Percentiles rank a stretch among this genome's conserved stretches.
phyloP scores from a whole-genome alignment of 371 early-diverging fungal species.

The Polyrhizophydium stewartii region DNA sequence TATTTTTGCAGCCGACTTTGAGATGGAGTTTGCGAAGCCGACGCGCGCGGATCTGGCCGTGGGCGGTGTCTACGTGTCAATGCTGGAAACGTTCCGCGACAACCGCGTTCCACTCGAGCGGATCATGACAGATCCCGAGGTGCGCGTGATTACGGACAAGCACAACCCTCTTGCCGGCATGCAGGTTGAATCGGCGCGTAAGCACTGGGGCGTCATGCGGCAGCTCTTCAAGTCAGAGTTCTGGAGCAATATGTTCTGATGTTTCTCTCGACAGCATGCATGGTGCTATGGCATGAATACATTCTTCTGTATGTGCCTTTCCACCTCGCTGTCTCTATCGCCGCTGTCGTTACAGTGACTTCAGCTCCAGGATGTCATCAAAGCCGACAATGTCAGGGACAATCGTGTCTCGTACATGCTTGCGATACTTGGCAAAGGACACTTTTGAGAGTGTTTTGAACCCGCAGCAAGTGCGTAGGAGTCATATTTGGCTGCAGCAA shows the following conservation, averaged over 20 bases:
- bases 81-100: slow-evolving; percentile 22
- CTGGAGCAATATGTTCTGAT: slow-evolving; percentile 39
- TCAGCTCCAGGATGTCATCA: too few relatives aligned
- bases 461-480: too few relatives aligned
- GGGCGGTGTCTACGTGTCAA: slow-evolving; percentile 4
- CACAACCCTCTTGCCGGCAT: slow-evolving; percentile 49
- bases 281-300: too few relatives aligned
- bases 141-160: slow-evolving; percentile 28
- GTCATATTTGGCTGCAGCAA: too few relatives aligned
- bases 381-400: too few relatives aligned
- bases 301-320: too few relatives aligned
- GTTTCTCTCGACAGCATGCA: too few relatives aligned
- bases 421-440: too few relatives aligned
- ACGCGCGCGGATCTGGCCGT: slow-evolving; percentile 23
- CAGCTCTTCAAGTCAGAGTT: slow-evolving; percentile 55
- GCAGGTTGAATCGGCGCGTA: slow-evolving; percentile 43
- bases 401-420: too few relatives aligned
- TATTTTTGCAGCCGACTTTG: slow-evolving; percentile 62
- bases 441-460: too few relatives aligned
- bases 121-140: neutral
- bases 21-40: slow-evolving; percentile 32
- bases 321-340: too few relatives aligned
- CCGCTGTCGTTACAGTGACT: too few relatives aligned
- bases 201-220: slow-evolving; percentile 70
- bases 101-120: slow-evolving; percentile 18